Percentiles rank a stretch among this genome's conserved stretches.
phyloP scores from a whole-genome alignment of 2,329 filamentous ascomycete genomes.

The Colletotrichum sp. region DNA sequence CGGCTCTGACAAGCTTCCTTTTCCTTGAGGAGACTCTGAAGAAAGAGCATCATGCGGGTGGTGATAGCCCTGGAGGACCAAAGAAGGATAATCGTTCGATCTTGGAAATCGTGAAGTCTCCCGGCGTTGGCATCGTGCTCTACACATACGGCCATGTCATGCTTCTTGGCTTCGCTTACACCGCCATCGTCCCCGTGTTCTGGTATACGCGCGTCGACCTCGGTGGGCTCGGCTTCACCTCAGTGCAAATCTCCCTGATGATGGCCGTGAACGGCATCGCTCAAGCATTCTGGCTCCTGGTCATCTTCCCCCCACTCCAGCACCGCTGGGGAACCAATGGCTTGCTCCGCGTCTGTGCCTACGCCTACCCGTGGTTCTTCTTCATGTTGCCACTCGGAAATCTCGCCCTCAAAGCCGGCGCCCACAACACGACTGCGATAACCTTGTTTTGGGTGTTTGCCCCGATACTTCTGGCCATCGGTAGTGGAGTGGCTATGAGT shows the following conservation, averaged over 20 bases:
- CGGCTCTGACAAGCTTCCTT: slow-evolving; percentile 55
- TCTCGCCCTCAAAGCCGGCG: slow-evolving; percentile 59
- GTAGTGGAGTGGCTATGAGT: slow-evolving; percentile 69
- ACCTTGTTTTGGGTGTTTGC: slow-evolving; percentile 61
- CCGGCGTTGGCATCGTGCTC: slow-evolving; percentile 70
- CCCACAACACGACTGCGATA: slow-evolving; percentile 34
- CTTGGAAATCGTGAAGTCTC: slow-evolving; percentile 58
- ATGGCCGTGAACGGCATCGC: slow-evolving; percentile 68
- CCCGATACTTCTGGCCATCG: slow-evolving; percentile 49
- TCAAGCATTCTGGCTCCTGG: slow-evolving; percentile 74
- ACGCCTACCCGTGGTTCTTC: slow-evolving; percentile 70
- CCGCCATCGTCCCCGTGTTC: slow-evolving; percentile 72
- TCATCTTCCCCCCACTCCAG: slow-evolving; percentile 74
- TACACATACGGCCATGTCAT: slow-evolving; percentile 70
- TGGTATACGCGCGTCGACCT: slow-evolving; percentile 66
- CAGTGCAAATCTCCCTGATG: slow-evolving; percentile 69
- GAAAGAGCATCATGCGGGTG: slow-evolving; percentile 20
- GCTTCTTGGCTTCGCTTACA: slow-evolving; percentile 74
- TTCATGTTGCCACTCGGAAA: slow-evolving; percentile 56
- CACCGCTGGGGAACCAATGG: slow-evolving; percentile 68
- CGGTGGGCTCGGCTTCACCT: slow-evolving; percentile 70
- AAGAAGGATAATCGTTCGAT: background rate
- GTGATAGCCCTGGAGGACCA: background rate
- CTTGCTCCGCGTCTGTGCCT: slow-evolving; percentile 60
- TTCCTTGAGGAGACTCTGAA: slow-evolving; percentile 69